Base-by-base conservation (phyloP, 1,284 basidiomycete species). In the Papiliotrema terrestris region DNA sequence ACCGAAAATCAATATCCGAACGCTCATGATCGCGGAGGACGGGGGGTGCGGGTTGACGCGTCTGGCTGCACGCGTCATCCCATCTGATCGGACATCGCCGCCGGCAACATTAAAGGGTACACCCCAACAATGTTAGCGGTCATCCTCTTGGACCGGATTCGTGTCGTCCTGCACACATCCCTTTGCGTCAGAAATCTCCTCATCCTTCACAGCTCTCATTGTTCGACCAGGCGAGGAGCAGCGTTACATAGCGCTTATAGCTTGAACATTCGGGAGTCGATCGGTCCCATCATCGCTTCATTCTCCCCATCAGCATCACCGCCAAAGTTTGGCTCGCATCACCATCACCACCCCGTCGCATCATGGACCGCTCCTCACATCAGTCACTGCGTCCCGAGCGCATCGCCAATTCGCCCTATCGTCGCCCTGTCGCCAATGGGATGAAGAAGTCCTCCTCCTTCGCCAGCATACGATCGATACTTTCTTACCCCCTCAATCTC, bases 331-430 rank as follows among this genome's bases (percentile, higher is more conserved):
- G 11, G 29, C 29, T 32, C 29, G 5, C 11, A 32, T 11, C 11
- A 5, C 6, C 39, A 41, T 41, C 39, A 8, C 15, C 20, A 8
- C 5, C 17, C 15, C 29, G 6, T 17, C 39, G 17, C 39, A 41
- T 45, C 5, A 71, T 72, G 70, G 61, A 69, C 25, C 61, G 63
- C 32, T 71, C 67, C 1, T 68, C 69, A 1, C 63, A 63, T 19
- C 59, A 60, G 22, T 62, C 66, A 29, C 63, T 66, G 19, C 58
- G 66, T 32, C 39, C 60, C 1, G 69, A 71, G 56, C 57, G 69
- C n/a, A 52, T 66, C n/a, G 49, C 51, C 23, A 32, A 50, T 14
- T 65, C 61, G 5, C 71, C 71, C 4, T 73, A 73, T 49, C 20
- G 57, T 39, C 56, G 67, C 22, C 63, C 67, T 36, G 51, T 55